These are phyloP conservation scores for Apiospora marii DNA, from an alignment of 2,329 filamentous ascomycete species.

Conservation along the genomic window DNA sequence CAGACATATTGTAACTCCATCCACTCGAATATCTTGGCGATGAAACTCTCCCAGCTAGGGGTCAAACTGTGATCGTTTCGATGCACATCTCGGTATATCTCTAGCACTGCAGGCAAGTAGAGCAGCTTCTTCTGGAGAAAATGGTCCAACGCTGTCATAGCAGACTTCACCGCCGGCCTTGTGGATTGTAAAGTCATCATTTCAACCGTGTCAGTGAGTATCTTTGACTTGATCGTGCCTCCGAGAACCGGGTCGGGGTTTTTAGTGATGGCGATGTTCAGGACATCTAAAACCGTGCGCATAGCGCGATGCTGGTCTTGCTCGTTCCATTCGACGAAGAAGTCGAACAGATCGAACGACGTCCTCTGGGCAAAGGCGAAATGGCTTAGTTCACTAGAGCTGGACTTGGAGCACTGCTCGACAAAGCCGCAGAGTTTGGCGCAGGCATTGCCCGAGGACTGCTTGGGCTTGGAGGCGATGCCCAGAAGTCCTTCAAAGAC, in stretches of 20 bases:
- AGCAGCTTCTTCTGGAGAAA: conserved; percentile 69
- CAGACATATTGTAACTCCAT: conserved; percentile 65
- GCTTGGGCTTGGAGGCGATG: conserved; percentile 60
- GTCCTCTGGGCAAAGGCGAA: conserved; percentile 62
- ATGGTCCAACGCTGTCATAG: conserved; percentile 71
- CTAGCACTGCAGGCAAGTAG: conserved; percentile 53
- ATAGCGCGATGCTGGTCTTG: conserved; percentile 70
- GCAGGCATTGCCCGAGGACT: conserved; percentile 64
- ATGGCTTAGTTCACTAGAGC: conserved; percentile 47
- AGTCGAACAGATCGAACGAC: conserved; percentile 61
- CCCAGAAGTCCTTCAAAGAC: conserved; percentile 58
- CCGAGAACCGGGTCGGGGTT: conserved; percentile 55
- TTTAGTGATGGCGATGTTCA: conserved; percentile 57
- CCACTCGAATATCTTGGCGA: conserved; percentile 60
- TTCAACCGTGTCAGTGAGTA: conserved; percentile 62
- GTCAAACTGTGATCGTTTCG: conserved; percentile 36
- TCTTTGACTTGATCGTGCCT: conserved; percentile 49
- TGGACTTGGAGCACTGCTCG: conserved; percentile 64
- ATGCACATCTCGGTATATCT: conserved; percentile 49
- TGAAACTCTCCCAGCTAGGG: conserved; percentile 58
- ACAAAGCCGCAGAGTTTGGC: conserved; percentile 69
- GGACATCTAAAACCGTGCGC: conserved; percentile 67
- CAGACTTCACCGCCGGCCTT: conserved; percentile 72
- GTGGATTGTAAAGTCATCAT: conserved; percentile 68
- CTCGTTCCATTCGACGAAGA: conserved; percentile 73